phyloP scores from a whole-genome alignment of 208 protist genomes.

The Trichomonas tenax region DNA sequence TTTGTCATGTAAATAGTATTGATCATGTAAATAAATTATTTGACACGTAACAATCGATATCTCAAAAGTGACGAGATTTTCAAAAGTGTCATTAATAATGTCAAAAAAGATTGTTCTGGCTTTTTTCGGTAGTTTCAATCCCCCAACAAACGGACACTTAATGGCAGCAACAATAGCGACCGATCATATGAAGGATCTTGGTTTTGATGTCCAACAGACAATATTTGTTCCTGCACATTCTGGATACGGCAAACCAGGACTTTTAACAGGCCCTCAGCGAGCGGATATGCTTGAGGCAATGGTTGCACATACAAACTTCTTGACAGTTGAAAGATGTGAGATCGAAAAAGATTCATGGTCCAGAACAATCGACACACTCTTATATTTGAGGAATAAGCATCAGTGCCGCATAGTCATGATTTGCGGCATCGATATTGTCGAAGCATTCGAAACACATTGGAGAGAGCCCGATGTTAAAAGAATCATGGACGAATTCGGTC shows the following conservation, averaged over 20 bases:
- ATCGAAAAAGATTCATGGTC: neutral
- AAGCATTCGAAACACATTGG: neutral
- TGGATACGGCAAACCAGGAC: neutral
- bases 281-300: neutral
- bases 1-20: too few species aligned
- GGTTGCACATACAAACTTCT: neutral
- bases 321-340: neutral
- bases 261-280: neutral
- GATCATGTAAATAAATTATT: too few species aligned
- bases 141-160: neutral
- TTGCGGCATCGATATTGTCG: neutral
- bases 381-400: neutral
- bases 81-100: too few species aligned
- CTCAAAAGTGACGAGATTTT: too few species aligned
- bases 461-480: neutral
- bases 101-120: neutral
- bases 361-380: neutral
- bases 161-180: neutral
- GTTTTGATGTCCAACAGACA: neutral
- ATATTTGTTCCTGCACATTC: neutral
- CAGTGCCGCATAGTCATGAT: neutral
- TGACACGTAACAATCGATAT: too few species aligned
- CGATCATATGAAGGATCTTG: neutral
- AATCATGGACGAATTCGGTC: neutral
- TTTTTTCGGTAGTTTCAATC: neutral